Conservation (phyloP, 129 eudicot genomes). For the Lactuca saligna region DNA sequence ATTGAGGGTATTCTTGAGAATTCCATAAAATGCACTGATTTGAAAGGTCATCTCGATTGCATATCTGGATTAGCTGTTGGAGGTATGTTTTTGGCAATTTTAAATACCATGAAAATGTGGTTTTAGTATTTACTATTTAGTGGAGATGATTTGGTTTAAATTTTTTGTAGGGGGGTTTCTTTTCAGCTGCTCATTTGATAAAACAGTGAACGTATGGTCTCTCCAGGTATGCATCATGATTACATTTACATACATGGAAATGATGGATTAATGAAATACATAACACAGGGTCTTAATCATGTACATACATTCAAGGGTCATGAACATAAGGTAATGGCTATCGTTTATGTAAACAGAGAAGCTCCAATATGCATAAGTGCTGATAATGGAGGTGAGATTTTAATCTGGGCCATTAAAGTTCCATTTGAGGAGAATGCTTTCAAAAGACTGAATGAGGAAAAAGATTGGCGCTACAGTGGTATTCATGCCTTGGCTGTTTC, state of each 20-base stretch:
- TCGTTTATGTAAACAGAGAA: slow-evolving; percentile 57
- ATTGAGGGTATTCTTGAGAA: slow-evolving; percentile 43
- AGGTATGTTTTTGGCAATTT: slow-evolving; percentile 36
- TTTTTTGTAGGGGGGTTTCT: slow-evolving; percentile 70
- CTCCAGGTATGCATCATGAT: slow-evolving; percentile 39
- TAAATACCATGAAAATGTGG: too few species aligned
- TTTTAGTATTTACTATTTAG: too few species aligned
- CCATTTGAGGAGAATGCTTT: slow-evolving; percentile 59
- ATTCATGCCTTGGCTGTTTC: slow-evolving; percentile 79
- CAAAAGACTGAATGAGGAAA: slow-evolving; percentile 54
- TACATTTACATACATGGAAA: too few species aligned
- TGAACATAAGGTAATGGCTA: slow-evolving; percentile 79
- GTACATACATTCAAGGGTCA: slow-evolving; percentile 80
- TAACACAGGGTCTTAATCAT: slow-evolving; percentile 62
- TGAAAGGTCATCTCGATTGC: slow-evolving; percentile 77
- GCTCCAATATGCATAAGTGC: slow-evolving; percentile 83
- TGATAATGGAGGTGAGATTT: slow-evolving; percentile 82
- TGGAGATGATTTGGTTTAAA: too few species aligned
- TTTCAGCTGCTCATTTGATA: slow-evolving; percentile 86
- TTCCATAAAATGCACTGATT: slow-evolving; percentile 46
- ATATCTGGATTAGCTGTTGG: slow-evolving; percentile 76
- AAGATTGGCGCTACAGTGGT: slow-evolving; percentile 95
- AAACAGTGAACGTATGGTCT: slow-evolving; percentile 80
- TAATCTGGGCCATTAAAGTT: slow-evolving; percentile 50
- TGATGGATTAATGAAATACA: slow-evolving; percentile 32